A percentile compares a stretch with the other conserved stretches of the same genome.
Conservation (phyloP, 1,139 yeast species). For the Meyerozyma elateridarum region DNA sequence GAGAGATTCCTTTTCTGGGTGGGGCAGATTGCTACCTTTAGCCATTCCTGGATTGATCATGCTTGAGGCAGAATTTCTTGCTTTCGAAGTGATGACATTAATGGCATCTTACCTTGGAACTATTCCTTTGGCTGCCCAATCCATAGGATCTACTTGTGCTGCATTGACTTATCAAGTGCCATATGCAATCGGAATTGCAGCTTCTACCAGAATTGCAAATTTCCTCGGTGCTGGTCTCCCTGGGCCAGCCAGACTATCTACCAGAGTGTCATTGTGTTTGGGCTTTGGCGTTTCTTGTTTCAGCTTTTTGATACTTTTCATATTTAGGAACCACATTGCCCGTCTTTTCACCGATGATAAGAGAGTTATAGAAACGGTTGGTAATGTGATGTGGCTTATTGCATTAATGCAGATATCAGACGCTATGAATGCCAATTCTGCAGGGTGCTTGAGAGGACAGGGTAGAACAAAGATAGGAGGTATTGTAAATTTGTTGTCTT, state of each 20-base stretch:
- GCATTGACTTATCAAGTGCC: slow-evolving; percentile 50
- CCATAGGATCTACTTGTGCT: slow-evolving; percentile 54
- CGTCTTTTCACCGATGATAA: slow-evolving; percentile 37
- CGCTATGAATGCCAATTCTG: slow-evolving; percentile 54
- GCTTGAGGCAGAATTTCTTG: slow-evolving; percentile 57
- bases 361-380: slow-evolving; percentile 36
- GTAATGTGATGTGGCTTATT: slow-evolving; percentile 46
- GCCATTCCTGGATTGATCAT: slow-evolving; percentile 56
- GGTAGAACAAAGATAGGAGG: slow-evolving; percentile 60
- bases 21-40: slow-evolving; percentile 44
- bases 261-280: slow-evolving; percentile 42
- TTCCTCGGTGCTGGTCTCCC: slow-evolving; percentile 53
- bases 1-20: slow-evolving; percentile 34
- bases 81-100: slow-evolving; percentile 53
- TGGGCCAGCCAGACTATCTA: slow-evolving; percentile 40
- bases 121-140: slow-evolving; percentile 51
- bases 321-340: slow-evolving; percentile 31
- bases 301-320: slow-evolving; percentile 35
- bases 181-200: slow-evolving; percentile 57
- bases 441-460: slow-evolving; percentile 58
- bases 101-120: slow-evolving; percentile 55
- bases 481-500: slow-evolving; percentile 47
- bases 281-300: slow-evolving; percentile 39
- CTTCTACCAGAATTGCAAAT: slow-evolving; percentile 56
- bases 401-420: slow-evolving; percentile 55